Conservation (phyloP, 257 asterid genomes). For the Scutellaria baicalensis region DNA sequence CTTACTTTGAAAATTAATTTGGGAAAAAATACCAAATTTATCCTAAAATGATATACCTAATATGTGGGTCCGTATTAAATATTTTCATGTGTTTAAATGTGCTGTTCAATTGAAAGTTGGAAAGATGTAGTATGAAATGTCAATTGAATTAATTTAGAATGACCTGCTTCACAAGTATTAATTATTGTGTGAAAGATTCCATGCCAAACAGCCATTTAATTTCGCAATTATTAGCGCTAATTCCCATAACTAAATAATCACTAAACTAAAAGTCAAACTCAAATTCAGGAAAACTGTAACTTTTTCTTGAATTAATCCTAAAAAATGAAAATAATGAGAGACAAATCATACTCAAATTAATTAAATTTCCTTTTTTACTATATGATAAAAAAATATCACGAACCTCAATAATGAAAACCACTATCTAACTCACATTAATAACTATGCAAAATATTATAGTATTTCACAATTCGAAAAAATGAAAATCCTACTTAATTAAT, state of each 20-base stretch:
- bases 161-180: too few relatives aligned
- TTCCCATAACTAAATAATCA: neutral
- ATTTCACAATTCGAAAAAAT: neutral
- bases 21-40: too few relatives aligned
- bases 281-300: neutral
- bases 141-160: too few relatives aligned
- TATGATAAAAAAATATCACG: neutral
- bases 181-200: too few relatives aligned
- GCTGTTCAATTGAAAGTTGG: too few relatives aligned
- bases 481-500: constrained; percentile 6
- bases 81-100: too few relatives aligned
- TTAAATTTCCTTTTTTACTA: neutral
- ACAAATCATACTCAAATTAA: neutral
- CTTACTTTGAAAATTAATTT: too few relatives aligned
- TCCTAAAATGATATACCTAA: too few relatives aligned
- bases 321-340: too few relatives aligned
- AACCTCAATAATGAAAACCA: neutral
- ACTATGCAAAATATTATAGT: constrained; percentile 7
- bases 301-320: too few relatives aligned
- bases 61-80: too few relatives aligned
- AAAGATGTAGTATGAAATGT: too few relatives aligned
- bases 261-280: neutral
- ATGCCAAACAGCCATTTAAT: neutral
- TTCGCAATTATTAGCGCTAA: constrained; percentile 5
- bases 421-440: neutral